phyloP scores from a whole-genome alignment of 208 protist genomes.

The Zelonia costaricensis region DNA sequence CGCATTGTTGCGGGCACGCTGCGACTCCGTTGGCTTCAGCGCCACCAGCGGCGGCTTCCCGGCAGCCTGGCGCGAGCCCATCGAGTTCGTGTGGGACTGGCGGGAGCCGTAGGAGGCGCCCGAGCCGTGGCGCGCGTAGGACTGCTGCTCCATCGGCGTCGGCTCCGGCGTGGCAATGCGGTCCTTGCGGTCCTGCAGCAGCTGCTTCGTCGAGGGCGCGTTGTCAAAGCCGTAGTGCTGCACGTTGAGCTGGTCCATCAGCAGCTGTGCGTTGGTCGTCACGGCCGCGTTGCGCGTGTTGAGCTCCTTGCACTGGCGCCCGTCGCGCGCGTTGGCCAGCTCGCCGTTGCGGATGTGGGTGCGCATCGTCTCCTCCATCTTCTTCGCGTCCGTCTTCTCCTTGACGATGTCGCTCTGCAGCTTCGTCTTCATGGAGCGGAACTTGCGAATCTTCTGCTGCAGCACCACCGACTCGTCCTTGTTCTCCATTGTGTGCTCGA shows the following conservation, averaged over 20 bases:
- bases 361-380: conserved; percentile 44
- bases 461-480: conserved; percentile 28
- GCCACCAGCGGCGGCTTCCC: conserved; percentile 39
- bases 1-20: conserved; percentile 33
- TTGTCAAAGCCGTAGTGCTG: conserved; percentile 78
- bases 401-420: conserved; percentile 52
- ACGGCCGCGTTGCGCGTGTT: conserved; percentile 69
- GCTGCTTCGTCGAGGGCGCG: conserved; percentile 53
- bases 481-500: conserved; percentile 47
- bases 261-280: conserved; percentile 67
- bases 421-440: conserved; percentile 65
- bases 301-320: conserved; percentile 59
- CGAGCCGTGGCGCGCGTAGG: conserved; percentile 20
- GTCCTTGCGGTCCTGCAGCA: conserved; percentile 53
- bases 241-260: conserved; percentile 74
- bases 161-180: conserved; percentile 33
- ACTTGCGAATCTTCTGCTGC: conserved; percentile 58
- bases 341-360: conserved; percentile 44
- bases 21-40: conserved; percentile 36
- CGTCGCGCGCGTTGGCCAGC: conserved; percentile 60
- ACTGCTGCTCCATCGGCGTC: conserved; percentile 25
- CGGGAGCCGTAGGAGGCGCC: conserved; percentile 9
- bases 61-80: conserved; percentile 19
- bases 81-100: conserved; percentile 28
- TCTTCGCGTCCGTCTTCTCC: conserved; percentile 40